Evolutionary conservation across 139 green algal species (phyloP).

Genomic region (Chlamydomonas incerta): DNA sequence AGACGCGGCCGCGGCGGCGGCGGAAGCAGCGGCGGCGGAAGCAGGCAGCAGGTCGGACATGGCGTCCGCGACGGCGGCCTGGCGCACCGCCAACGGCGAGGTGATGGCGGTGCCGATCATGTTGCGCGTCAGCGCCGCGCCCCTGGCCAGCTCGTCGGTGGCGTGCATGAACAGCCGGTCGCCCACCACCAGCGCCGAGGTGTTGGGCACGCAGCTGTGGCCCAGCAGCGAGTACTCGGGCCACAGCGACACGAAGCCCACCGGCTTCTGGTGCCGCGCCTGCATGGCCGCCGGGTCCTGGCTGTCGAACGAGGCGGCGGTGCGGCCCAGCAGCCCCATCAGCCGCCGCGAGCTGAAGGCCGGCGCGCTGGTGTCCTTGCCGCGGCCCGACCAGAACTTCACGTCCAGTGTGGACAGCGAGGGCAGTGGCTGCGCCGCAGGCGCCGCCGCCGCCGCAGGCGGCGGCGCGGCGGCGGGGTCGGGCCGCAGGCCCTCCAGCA

Average conservation of each 20-base stretch:
- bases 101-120: conserved; percentile 45
- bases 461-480: not conserved
- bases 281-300: conserved; percentile 58
- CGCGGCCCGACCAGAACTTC: conserved; percentile 50
- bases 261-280: conserved; percentile 58
- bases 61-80: conserved; percentile 45
- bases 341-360: conserved; percentile 32
- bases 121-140: conserved; percentile 51
- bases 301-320: conserved; percentile 33
- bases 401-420: conserved; percentile 40
- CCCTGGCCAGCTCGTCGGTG: conserved; percentile 16
- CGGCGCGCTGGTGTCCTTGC: conserved; percentile 37
- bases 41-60: not conserved
- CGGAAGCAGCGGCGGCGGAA: not conserved
- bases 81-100: conserved; percentile 43
- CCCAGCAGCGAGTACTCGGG: conserved; percentile 55
- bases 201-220: conserved; percentile 67
- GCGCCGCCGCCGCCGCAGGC: not conserved
- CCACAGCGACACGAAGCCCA: conserved; percentile 63
- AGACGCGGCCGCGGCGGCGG: not conserved
- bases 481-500: conserved; percentile 36
- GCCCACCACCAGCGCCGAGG: conserved; percentile 44
- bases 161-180: conserved; percentile 61
- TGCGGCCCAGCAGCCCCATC: conserved; percentile 49
- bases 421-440: not conserved